A percentile compares a stretch with the other conserved stretches of the same genome.
These are phyloP conservation scores for Austroboletus novae-zelandiae DNA, from an alignment of 1,284 basidiomycete genomes.

Conservation along the genomic window DNA sequence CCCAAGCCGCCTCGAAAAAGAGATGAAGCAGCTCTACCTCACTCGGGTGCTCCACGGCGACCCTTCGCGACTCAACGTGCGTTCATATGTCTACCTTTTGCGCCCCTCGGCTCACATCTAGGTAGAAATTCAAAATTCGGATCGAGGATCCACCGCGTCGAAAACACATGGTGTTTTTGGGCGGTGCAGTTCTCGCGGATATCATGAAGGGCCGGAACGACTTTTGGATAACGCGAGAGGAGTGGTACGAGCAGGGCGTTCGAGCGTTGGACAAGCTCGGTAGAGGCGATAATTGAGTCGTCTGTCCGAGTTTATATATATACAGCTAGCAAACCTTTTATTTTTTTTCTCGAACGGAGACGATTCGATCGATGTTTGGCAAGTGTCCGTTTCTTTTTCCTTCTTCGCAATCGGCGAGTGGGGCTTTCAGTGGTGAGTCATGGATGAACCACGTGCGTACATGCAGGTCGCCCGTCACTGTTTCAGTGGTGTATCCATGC, in stretches of 20 bases:
- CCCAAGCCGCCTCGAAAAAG: constrained; percentile 95
- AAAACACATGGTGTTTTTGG: constrained; percentile 99
- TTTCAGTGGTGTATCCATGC: too few relatives aligned
- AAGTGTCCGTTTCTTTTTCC: too few relatives aligned
- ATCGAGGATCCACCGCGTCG: constrained; percentile 98
- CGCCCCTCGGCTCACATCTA: neutral
- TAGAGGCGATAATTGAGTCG: constrained; percentile 51
- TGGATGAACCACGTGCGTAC: too few relatives aligned
- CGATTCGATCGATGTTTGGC: too few relatives aligned
- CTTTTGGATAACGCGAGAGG: constrained; percentile 93
- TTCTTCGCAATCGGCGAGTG: too few relatives aligned
- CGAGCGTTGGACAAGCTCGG: constrained; percentile 82
- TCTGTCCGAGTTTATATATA: too few relatives aligned
- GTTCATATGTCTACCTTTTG: constrained; percentile 34
- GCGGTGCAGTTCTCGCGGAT: constrained; percentile 93
- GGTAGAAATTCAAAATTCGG: constrained; percentile 96
- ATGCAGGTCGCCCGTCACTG: too few relatives aligned
- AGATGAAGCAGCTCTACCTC: constrained; percentile 98
- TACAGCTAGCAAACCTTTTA: too few relatives aligned
- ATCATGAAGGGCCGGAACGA: constrained; percentile 96
- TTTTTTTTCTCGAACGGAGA: too few relatives aligned
- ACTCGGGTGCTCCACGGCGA: constrained; percentile 87
- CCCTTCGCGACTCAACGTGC: constrained; percentile 80
- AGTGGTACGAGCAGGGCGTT: constrained; percentile 90
- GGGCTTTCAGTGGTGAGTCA: too few relatives aligned